phyloP scores from a whole-genome alignment of 148 eudicot species.

The Pharnaceum exiguum region DNA sequence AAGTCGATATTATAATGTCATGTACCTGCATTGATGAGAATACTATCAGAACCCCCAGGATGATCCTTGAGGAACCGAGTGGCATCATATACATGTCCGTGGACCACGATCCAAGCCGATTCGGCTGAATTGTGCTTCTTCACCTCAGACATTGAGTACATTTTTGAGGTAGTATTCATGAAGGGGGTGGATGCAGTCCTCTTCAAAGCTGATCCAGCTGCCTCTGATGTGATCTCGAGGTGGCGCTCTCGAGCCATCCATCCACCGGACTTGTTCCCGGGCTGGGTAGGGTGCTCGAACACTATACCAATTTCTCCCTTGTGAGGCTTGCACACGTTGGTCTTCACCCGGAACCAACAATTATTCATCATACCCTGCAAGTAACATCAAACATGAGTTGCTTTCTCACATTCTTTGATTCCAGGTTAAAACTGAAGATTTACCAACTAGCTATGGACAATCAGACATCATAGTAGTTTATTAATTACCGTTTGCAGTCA shows the following conservation, averaged over 20 bases:
- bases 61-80: constrained; percentile 77
- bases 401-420: background rate
- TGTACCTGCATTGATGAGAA: constrained; percentile 83
- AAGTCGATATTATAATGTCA: no score
- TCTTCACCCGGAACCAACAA: constrained; percentile 92
- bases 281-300: constrained; percentile 97
- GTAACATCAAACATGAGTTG: background rate
- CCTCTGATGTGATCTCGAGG: constrained; percentile 40
- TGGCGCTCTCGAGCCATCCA: constrained; percentile 97
- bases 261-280: constrained; percentile 82
- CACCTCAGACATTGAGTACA: constrained; percentile 66
- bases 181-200: constrained; percentile 70
- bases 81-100: constrained; percentile 70
- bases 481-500: no score
- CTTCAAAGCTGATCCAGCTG: constrained; percentile 34
- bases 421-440: no score
- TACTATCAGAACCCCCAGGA: constrained; percentile 88
- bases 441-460: no score
- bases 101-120: constrained; percentile 92
- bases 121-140: constrained; percentile 63
- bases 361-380: constrained; percentile 97
- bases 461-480: no score
- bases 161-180: constrained; percentile 55
- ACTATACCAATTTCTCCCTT: constrained; percentile 77
- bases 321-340: constrained; percentile 77